These are phyloP conservation scores for Chaetomiaceae sp. DNA, from an alignment of 2,329 filamentous ascomycete species.

Conservation along the genomic window DNA sequence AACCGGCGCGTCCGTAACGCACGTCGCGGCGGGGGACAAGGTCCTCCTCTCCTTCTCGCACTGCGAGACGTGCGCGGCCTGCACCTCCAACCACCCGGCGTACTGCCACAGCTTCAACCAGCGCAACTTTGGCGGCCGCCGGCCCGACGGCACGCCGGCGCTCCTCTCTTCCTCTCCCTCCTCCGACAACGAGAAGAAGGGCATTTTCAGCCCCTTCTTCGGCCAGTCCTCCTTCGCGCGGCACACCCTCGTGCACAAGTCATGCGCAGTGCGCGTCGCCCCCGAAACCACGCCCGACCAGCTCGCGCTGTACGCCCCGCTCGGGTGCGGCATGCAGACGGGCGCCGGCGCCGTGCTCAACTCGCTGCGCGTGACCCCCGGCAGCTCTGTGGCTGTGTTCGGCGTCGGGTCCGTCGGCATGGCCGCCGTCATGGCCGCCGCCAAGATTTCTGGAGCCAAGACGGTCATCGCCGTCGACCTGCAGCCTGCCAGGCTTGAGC, in stretches of 20 bases:
- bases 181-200: neutral
- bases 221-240: conserved; percentile 34
- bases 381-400: conserved; percentile 30
- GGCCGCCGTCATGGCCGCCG: conserved; percentile 33
- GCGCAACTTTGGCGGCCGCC: conserved; percentile 27
- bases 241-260: conserved; percentile 28
- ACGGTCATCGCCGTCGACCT: conserved; percentile 31
- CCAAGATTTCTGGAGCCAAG: conserved; percentile 26
- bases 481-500: conserved; percentile 25
- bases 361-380: conserved; percentile 26
- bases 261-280: conserved; percentile 24
- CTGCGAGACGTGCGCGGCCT: conserved; percentile 28
- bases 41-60: conserved; percentile 44
- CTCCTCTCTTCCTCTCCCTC: neutral
- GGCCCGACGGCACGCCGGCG: conserved; percentile 15
- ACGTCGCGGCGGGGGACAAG: conserved; percentile 48
- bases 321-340: conserved; percentile 36
- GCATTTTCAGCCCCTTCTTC: conserved; percentile 29
- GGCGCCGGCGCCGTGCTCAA: conserved; percentile 35
- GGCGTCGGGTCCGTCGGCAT: conserved; percentile 35
- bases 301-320: conserved; percentile 30
- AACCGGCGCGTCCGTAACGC: conserved; percentile 41
- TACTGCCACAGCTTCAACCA: conserved; percentile 27
- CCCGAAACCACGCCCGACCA: no score
- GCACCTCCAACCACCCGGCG: conserved; percentile 23